Conservation (phyloP, 2,329 filamentous ascomycete genomes). For the Cladophialophora yegresii region DNA sequence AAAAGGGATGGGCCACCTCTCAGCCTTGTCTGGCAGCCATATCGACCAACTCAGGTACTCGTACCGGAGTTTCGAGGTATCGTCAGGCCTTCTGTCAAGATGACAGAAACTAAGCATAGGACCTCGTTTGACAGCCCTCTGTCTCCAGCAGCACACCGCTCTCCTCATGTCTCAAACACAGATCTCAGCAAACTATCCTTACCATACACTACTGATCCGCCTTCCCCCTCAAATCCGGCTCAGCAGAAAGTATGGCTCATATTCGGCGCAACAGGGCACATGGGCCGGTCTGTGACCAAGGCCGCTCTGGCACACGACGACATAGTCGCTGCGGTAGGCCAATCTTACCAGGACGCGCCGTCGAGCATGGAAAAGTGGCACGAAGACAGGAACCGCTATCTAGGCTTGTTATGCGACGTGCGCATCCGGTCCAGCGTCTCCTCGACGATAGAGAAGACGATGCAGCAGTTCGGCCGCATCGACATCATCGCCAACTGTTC, state of each 20-base stretch:
- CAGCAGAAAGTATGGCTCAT: conserved; percentile 87
- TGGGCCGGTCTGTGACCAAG: conserved; percentile 87
- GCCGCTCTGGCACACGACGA: conserved; percentile 78
- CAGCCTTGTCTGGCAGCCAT: conserved; percentile 1
- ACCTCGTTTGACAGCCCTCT: conserved; percentile 8
- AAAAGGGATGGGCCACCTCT: neutral
- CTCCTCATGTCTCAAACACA: conserved; percentile 7
- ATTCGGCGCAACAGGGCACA: conserved; percentile 96
- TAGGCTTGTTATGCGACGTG: conserved; percentile 87
- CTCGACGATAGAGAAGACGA: conserved; percentile 67
- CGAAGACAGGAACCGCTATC: conserved; percentile 55
- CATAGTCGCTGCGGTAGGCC: conserved; percentile 81
- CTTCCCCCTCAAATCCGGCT: conserved; percentile 66
- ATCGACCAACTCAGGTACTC: neutral
- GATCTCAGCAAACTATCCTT: conserved; percentile 57
- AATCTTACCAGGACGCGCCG: conserved; percentile 72
- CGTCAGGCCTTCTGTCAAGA: conserved; percentile 1
- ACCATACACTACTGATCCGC: conserved; percentile 83
- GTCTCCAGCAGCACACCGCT: conserved; percentile 14
- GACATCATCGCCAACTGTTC: conserved; percentile 93
- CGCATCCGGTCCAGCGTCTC: conserved; percentile 76
- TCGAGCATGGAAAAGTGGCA: conserved; percentile 72
- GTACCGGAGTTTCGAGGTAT: neutral
- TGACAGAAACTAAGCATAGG: conserved; percentile 18
- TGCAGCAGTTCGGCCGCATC: conserved; percentile 75